phyloP scores from a whole-genome alignment of 192 early-diverging fungal species.

The Linnemannia hyalina region DNA sequence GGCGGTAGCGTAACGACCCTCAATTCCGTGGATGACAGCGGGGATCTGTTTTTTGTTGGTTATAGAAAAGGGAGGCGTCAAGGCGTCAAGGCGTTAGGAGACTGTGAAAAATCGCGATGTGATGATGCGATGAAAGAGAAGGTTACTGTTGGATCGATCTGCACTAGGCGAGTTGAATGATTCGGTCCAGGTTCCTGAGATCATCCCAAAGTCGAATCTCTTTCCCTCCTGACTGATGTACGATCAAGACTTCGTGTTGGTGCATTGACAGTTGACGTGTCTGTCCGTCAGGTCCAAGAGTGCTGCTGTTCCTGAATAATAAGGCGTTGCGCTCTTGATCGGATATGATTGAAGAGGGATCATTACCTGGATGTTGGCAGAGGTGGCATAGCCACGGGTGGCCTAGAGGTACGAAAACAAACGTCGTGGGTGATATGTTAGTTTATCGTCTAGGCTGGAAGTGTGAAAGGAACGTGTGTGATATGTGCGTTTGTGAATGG shows the following conservation, averaged over 20 bases:
- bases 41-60: conserved; percentile 72
- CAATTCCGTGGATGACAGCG: conserved; percentile 89
- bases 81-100: background rate
- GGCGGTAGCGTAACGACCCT: conserved; percentile 97
- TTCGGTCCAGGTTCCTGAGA: background rate
- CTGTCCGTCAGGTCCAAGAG: background rate
- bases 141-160: background rate
- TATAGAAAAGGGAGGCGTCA: background rate
- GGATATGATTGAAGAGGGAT: conserved; percentile 2
- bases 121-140: background rate
- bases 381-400: conserved; percentile 50
- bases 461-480: background rate
- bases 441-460: background rate
- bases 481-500: background rate
- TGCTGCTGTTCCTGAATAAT: background rate
- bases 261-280: background rate
- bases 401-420: conserved; percentile 14
- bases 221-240: background rate
- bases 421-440: background rate
- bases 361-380: conserved; percentile 42
- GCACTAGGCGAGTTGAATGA: background rate
- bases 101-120: background rate
- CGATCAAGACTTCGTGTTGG: background rate
- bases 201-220: background rate
- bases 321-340: background rate